Evolutionary conservation across 768 basidiomycete species (phyloP).

Genomic region (Pholiota molesta): DNA sequence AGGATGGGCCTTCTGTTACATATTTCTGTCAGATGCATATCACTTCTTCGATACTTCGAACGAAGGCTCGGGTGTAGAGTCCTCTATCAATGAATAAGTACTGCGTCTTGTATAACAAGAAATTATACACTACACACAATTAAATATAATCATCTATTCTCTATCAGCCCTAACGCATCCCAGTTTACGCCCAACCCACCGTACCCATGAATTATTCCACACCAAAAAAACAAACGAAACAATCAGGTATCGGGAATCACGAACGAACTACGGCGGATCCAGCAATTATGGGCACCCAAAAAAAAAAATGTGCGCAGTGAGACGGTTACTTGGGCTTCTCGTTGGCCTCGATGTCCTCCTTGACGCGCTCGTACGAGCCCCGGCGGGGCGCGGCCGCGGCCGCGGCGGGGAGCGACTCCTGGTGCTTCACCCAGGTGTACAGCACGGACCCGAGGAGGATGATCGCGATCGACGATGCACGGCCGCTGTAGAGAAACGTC

Average conservation of each 20-base stretch:
- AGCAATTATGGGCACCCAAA: neutral
- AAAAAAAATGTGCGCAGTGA: too few species aligned
- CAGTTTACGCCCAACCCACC: neutral
- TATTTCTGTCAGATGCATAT: too few species aligned
- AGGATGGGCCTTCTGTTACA: too few species aligned
- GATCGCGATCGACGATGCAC: constrained; percentile 75
- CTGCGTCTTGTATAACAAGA: neutral
- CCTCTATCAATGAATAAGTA: too few species aligned
- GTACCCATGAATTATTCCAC: neutral
- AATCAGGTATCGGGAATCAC: neutral
- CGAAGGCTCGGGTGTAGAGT: too few species aligned
- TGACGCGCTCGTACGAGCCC: constrained; percentile 60
- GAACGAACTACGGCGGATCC: neutral
- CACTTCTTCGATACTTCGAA: too few species aligned
- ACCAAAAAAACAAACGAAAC: too few species aligned
- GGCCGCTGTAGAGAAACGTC: constrained; percentile 54
- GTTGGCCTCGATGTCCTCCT: constrained; percentile 42
- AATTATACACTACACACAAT: neutral
- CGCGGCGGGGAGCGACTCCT: constrained; percentile 54
- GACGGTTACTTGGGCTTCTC: constrained; percentile 16
- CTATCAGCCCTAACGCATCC: neutral
- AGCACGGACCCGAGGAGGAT: constrained; percentile 83
- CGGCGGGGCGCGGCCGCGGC: constrained; percentile 24
- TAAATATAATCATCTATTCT: neutral
- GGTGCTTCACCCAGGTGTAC: constrained; percentile 89